A percentile compares a stretch with the other conserved stretches of the same genome.
phyloP scores from a whole-genome alignment of 495 filamentous ascomycete genomes.

The Bacidia gigantensis region DNA sequence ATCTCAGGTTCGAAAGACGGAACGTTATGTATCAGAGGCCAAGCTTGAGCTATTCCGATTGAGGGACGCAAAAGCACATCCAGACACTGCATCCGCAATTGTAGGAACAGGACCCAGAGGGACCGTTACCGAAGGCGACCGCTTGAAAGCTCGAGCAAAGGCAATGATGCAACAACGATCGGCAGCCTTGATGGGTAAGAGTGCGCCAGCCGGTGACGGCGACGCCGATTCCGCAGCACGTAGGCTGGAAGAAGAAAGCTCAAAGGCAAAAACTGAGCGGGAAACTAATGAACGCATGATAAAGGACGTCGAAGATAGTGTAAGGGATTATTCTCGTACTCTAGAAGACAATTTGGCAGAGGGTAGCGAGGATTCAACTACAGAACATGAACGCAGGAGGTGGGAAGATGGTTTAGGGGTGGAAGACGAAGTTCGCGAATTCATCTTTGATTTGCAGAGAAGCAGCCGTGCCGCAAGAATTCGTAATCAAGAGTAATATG shows the following conservation, averaged over 20 bases:
- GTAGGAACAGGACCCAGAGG: conserved; percentile 92
- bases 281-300: conserved; percentile 96
- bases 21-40: conserved; percentile 85
- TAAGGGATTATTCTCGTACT: conserved; percentile 71
- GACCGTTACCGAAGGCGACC: conserved; percentile 79
- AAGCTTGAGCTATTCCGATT: conserved; percentile 88
- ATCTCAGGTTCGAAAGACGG: conserved; percentile 77
- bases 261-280: conserved; percentile 63
- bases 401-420: conserved; percentile 97
- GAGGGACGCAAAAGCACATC: conserved; percentile 84
- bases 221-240: conserved; percentile 65
- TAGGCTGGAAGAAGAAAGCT: conserved; percentile 75
- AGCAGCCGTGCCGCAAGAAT: conserved; percentile 62
- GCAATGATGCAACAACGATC: conserved; percentile 97
- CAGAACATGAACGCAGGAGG: conserved; percentile 77
- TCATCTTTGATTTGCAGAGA: conserved; percentile 91
- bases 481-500: conserved; percentile 62
- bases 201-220: conserved; percentile 44
- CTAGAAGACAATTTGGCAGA: conserved; percentile 82
- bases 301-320: conserved; percentile 89
- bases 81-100: conserved; percentile 65
- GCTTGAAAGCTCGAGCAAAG: conserved; percentile 86
- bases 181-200: conserved; percentile 78
- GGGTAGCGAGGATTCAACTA: conserved; percentile 50
- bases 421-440: conserved; percentile 90